Evolutionary conservation across 352 stramenopile genomes (phyloP).

Genomic region (Thalassiosira mediterranea): DNA sequence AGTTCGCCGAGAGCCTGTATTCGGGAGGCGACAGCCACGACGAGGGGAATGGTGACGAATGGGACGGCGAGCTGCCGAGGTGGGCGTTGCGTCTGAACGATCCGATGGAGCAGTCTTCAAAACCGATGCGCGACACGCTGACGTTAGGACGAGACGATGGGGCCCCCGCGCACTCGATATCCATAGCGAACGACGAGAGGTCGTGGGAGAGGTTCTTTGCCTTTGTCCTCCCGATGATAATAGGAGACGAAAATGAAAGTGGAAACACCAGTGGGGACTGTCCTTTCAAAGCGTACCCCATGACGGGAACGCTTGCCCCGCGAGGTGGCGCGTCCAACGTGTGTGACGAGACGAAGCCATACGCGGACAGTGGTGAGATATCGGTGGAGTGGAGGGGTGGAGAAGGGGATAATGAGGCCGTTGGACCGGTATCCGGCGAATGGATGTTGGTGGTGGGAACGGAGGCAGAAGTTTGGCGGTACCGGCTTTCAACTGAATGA

Average conservation of each 20-base stretch:
- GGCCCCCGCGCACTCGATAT: conserved; percentile 4
- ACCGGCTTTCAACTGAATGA: conserved; percentile 18
- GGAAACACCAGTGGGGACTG: no score
- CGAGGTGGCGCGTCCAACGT: conserved; percentile 47
- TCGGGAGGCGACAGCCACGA: background rate
- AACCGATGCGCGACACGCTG: background rate
- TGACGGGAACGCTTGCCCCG: conserved; percentile 35
- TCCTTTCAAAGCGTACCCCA: conserved; percentile 24
- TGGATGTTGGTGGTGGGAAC: conserved; percentile 55
- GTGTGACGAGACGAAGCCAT: conserved; percentile 42
- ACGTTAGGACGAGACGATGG: conserved; percentile 6
- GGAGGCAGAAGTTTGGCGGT: conserved; percentile 58
- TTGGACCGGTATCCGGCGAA: conserved; percentile 1
- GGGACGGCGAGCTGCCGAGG: conserved; percentile 23
- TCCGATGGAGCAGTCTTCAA: background rate
- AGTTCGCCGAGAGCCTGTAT: conserved; percentile 44
- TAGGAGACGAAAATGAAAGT: conserved; percentile 15
- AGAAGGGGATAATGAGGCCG: background rate
- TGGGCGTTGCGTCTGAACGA: conserved; percentile 42
- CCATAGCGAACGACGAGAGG: conserved; percentile 58
- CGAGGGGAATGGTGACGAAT: conserved; percentile 5
- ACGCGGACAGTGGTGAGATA: conserved; percentile 38
- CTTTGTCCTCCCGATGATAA: conserved; percentile 31
- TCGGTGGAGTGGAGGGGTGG: conserved; percentile 13
- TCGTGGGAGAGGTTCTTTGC: conserved; percentile 60